These are phyloP conservation scores for Monascus purpureus DNA, from an alignment of 495 filamentous ascomycete genomes.

Conservation along the genomic window DNA sequence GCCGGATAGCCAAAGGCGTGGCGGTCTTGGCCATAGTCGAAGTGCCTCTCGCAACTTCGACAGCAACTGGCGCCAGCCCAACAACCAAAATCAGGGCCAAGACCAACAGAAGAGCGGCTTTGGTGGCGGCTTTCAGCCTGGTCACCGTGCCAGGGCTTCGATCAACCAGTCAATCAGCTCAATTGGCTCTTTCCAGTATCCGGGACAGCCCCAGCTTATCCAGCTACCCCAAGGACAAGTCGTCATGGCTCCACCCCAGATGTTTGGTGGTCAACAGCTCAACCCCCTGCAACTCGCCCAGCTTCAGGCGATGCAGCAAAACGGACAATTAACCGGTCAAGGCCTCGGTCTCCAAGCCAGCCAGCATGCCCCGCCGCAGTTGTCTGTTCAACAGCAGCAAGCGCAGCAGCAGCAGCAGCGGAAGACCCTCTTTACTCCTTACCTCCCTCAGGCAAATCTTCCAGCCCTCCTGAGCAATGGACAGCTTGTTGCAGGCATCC, in stretches of 20 bases:
- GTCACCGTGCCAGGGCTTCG: constrained; percentile 74
- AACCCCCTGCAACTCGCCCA: constrained; percentile 83
- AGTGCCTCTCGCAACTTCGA: constrained; percentile 88
- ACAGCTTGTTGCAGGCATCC: constrained; percentile 88
- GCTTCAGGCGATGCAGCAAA: constrained; percentile 74
- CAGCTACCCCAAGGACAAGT: constrained; percentile 76
- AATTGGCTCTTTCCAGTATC: constrained; percentile 82
- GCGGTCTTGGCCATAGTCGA: constrained; percentile 57
- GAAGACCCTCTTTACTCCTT: constrained; percentile 97
- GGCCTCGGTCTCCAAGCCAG: constrained; percentile 55
- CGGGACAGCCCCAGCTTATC: constrained; percentile 79
- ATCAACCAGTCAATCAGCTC: constrained; percentile 76
- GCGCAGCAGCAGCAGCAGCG: constrained; percentile 80
- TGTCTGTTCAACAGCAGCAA: constrained; percentile 42
- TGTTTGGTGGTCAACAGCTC: constrained; percentile 74
- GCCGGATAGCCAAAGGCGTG: constrained; percentile 57
- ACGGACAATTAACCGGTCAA: constrained; percentile 70
- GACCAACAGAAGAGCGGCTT: constrained; percentile 48
- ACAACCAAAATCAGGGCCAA: constrained; percentile 42
- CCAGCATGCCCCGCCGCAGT: constrained; percentile 58
- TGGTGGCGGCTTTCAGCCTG: constrained; percentile 69
- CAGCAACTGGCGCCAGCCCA: constrained; percentile 90
- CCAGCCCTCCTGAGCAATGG: constrained; percentile 84
- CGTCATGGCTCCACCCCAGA: constrained; percentile 51
- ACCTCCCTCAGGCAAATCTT: constrained; percentile 87